Base-by-base conservation (phyloP, 306 rosid species). In the Senna siamea region DNA sequence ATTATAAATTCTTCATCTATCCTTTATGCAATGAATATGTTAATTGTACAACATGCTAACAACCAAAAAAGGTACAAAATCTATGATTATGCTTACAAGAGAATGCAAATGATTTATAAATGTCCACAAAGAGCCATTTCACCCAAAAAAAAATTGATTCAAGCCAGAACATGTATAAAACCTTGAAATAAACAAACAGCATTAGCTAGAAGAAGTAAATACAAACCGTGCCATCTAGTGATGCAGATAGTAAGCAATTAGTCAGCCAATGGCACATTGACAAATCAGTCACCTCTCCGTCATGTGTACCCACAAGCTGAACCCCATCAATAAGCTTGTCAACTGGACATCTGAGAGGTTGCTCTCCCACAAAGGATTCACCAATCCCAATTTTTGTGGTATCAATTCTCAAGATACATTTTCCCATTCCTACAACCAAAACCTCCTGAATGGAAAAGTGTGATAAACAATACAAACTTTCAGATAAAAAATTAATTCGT, bases 241-340 rank as follows among this genome's bases (percentile, higher is more conserved):
- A 93, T 34, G 96, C 92, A 78, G 97, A 93, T 76, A 91, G 93
- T 80, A 93, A 72, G 63, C 96, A 89, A 68, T 89, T 89, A 65
- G 88, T 89, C 98, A 93, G 89, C 98, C 98, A 93, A 66, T 89
- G 98, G 85, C 98, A 89, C 97, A 91, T 93, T 63, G 98, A 93
- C 77, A 93, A 82, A 81, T 89, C 96, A 43, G 96, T 93, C 82
- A 93, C 93, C 84, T 93, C 97, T 59, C 85, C 88, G 66, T 91
- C 96, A 82, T 93, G 98, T 71, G 82, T 80, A 61, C 98, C 98
- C 71, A 93, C 92, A 78, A 91, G 85, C 66, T 93, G 97, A 69
- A 91, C 90, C 56, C 98, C 98, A 72, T 93, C 92, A 75, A 89
- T 82, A 75, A 88, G 86, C 88, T 91, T 89, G 62, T 89, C 93